Conservation (phyloP, 2,329 filamentous ascomycete genomes). For the Hypoxylon sp. region DNA sequence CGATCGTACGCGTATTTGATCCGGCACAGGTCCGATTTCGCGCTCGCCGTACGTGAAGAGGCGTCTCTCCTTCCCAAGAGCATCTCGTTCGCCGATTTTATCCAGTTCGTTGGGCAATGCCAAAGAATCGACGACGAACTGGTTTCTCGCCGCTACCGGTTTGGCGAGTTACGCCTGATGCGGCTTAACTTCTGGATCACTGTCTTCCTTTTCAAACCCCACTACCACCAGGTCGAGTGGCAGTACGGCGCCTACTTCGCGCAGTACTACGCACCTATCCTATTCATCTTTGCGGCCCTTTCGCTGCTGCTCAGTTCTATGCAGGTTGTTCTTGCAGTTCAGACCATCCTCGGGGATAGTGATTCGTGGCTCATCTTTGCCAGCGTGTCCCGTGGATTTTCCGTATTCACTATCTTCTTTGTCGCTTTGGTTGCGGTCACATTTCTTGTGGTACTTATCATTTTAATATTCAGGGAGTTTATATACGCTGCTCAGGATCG, state of each 20-base stretch:
- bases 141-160: constrained; percentile 16
- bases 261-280: not conserved
- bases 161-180: constrained; percentile 16
- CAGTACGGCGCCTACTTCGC: constrained; percentile 10
- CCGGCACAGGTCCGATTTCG: constrained; percentile 15
- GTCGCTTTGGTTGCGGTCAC: no score
- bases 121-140: not conserved
- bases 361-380: constrained; percentile 1
- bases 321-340: not conserved
- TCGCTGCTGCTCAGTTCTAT: constrained; percentile 1
- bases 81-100: not conserved
- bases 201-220: not conserved
- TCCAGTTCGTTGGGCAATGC: not conserved
- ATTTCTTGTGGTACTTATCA: no score
- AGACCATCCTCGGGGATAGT: not conserved
- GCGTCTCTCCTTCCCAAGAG: not conserved
- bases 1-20: constrained; percentile 24
- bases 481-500: no score
- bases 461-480: no score
- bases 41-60: constrained; percentile 3
- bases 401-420: not conserved
- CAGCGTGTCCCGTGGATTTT: not conserved
- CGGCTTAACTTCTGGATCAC: constrained; percentile 13
- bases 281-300: constrained; percentile 6
- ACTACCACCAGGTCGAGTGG: not conserved